These are phyloP conservation scores for Trichoderma orchidacearum DNA, from an alignment of 495 filamentous ascomycete genomes.

Conservation along the genomic window DNA sequence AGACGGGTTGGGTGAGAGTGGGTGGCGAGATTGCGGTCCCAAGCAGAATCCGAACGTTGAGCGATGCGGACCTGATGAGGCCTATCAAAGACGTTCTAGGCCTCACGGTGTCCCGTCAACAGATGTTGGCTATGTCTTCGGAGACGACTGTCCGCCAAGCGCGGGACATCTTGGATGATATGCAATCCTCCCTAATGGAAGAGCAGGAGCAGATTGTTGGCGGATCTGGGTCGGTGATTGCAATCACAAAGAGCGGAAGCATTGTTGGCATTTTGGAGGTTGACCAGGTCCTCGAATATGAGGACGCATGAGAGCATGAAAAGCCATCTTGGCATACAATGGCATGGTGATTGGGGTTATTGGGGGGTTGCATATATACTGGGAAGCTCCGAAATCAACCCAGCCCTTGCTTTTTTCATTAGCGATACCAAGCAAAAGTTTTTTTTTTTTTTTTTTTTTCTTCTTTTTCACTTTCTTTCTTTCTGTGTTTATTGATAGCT, in stretches of 20 bases:
- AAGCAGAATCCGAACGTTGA: conserved; percentile 20
- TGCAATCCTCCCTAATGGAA: conserved; percentile 1
- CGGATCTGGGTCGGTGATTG: not conserved
- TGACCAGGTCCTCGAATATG: not conserved
- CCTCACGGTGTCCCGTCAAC: conserved; percentile 19
- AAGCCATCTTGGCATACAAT: not conserved
- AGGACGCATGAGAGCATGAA: not conserved
- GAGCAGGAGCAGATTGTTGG: not conserved
- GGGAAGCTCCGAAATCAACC: too few relatives aligned
- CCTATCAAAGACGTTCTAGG: conserved; percentile 13
- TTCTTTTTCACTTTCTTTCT: not conserved
- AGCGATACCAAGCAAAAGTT: not conserved
- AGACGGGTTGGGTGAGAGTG: conserved; percentile 31
- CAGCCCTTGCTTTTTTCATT: too few relatives aligned
- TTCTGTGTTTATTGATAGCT: not conserved
- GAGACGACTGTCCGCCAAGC: conserved; percentile 26
- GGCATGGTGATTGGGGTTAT: not conserved
- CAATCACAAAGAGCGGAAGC: not conserved
- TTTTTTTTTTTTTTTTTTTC: not conserved
- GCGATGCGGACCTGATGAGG: conserved; percentile 16
- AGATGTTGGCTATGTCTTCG: conserved; percentile 31
- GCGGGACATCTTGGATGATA: conserved; percentile 21
- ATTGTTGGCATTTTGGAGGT: conserved; percentile 2
- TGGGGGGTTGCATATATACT: too few relatives aligned
- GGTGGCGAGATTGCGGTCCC: conserved; percentile 26